Evolutionary conservation across 2,329 filamentous ascomycete species (phyloP), one percentile per base, ranked within the genome.

Genomic region (Epichloe festucae): DNA sequence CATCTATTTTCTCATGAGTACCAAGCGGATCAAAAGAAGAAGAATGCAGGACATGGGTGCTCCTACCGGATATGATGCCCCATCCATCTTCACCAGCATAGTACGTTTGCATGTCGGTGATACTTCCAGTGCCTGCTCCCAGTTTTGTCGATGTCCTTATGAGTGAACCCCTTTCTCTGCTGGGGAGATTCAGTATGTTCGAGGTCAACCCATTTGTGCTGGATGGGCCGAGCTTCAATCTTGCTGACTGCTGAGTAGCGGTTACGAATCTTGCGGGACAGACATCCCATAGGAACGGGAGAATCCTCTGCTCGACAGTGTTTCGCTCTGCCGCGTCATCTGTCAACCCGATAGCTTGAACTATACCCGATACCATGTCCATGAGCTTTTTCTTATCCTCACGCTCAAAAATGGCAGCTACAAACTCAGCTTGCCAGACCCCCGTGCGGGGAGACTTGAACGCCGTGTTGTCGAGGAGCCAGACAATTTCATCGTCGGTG

Each of bases 381-480:
- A 84, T 77, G 2, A 89, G 68, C 54, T 81, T 77, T 54, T 78
- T 77, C 41, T 85, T 83, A 5, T 82, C 79, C 58, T 87, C 73
- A 60, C 82, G 81, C 56, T 85, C 79, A 59, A 96, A 95, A 52
- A 89, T 87, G 44, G 86, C 87, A 2, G 85, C 81, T 0, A 95
- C 82, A 55, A 90, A 89, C 63, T 96, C 88, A 27, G 85, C 85
- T 61, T 87, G 76, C 89, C 89, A 96, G 49, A 63, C 65, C 50
- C 68, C 70, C 2, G 68, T 66, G 53, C 65, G 60, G 17, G 69
- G 61, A 45, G 71, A 68, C 54, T 80, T 79, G 64, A 85, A 91
- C 4, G 89, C 90, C 3, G 87, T 91, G 62, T 93, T 95, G 70
- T 97, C 89, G 46, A 96, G 73, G 7, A 96, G 72, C 91, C 91